A percentile compares a stretch with the other conserved stretches of the same genome.
Conservation (phyloP, 1,284 basidiomycete genomes). For the Trichosporon coremiiforme region DNA sequence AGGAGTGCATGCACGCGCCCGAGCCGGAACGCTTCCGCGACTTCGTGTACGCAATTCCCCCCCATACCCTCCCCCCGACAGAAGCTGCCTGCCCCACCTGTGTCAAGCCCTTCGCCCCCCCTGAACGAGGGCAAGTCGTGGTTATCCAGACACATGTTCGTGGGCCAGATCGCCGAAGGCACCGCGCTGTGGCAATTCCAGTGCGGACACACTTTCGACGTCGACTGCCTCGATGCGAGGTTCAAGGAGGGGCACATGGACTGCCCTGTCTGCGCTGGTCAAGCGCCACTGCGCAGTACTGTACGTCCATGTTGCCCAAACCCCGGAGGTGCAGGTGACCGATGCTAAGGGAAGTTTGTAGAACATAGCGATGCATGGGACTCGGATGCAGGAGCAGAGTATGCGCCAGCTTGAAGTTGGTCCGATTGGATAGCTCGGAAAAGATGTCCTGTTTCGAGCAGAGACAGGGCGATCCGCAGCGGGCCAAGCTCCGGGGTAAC, state of each 20-base stretch:
- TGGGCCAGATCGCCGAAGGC: too few species aligned
- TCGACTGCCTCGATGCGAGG: not conserved
- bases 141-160: too few species aligned
- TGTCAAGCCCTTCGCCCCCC: not conserved
- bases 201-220: not conserved
- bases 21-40: not conserved
- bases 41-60: not conserved
- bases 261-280: not conserved
- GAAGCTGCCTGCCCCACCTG: not conserved
- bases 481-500: not conserved
- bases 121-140: too few species aligned
- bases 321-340: not conserved
- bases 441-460: not conserved
- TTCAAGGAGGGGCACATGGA: not conserved
- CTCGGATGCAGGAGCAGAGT: too few species aligned
- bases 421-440: too few species aligned
- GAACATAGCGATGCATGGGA: not conserved
- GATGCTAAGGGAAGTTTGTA: not conserved
- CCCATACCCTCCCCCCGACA: not conserved
- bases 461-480: too few species aligned
- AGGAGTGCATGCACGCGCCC: not conserved
- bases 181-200: not conserved
- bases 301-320: too few species aligned
- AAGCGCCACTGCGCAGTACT: too few species aligned
- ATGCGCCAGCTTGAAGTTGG: too few species aligned